Conservation (phyloP, 2,329 filamentous ascomycete genomes). For the Botrytis tulipae region DNA sequence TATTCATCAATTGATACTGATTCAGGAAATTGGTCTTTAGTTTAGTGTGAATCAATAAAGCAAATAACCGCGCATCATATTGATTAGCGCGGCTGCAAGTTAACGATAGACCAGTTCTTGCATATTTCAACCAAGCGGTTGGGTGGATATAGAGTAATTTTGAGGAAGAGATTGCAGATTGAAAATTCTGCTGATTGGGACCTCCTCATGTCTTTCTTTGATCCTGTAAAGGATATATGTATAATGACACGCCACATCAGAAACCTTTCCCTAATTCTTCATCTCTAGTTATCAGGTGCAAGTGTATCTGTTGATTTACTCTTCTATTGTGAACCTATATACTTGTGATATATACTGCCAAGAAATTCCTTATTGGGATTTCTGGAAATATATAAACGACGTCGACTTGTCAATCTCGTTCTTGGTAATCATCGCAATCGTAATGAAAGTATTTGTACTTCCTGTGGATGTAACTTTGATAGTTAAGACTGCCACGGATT, state of each 20-base stretch:
- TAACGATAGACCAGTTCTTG: not conserved
- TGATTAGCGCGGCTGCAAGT: not conserved
- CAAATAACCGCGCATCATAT: not conserved
- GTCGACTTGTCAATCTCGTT: too few species aligned
- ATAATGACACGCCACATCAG: too few species aligned
- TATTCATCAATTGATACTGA: too few species aligned
- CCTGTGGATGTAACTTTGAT: not conserved
- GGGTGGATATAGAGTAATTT: rapidly evolving
- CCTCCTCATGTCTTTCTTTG: not conserved
- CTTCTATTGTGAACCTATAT: not conserved
- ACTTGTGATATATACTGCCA: not conserved
- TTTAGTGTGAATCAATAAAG: not conserved
- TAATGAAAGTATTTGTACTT: not conserved
- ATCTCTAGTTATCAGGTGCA: too few species aligned
- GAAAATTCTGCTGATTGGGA: not conserved
- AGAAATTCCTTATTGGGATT: not conserved
- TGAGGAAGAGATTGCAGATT: not conserved
- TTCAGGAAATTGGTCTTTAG: not conserved
- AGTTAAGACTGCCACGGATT: not conserved
- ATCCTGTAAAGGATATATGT: too few species aligned
- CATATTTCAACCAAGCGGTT: not conserved
- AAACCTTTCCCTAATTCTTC: too few species aligned
- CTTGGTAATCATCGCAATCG: not conserved
- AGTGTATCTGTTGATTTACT: not conserved
- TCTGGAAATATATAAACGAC: not conserved